Conservation (phyloP, 352 stramenopile species). For the Globisporangium paroecandrum region DNA sequence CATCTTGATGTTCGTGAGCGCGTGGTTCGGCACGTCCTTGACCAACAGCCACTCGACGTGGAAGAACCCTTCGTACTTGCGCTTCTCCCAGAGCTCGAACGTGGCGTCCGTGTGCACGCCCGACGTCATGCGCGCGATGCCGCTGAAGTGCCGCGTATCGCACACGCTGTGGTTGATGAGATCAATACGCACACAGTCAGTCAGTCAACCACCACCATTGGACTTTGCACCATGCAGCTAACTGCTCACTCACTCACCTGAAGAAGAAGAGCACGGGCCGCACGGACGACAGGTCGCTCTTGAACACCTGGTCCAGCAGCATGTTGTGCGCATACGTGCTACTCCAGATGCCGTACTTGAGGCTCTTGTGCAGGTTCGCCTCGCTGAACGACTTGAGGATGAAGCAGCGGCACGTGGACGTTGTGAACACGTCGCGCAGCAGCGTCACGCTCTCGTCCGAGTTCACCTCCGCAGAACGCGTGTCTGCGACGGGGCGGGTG, state of each 20-base stretch:
- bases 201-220: neutral
- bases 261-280: slow-evolving; percentile 76
- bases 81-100: slow-evolving; percentile 79
- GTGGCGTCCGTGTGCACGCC: slow-evolving; percentile 36
- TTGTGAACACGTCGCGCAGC: slow-evolving; percentile 54
- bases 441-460: slow-evolving; percentile 30
- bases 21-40: slow-evolving; percentile 81
- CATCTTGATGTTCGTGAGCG: slow-evolving; percentile 76
- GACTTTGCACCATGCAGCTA: neutral
- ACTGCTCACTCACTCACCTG: slow-evolving; percentile 32
- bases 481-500: neutral
- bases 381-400: slow-evolving; percentile 86
- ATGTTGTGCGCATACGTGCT: slow-evolving; percentile 70
- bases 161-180: slow-evolving; percentile 44
- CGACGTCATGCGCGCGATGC: slow-evolving; percentile 79
- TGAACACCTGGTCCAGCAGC: slow-evolving; percentile 65
- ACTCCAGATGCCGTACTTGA: slow-evolving; percentile 83
- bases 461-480: slow-evolving; percentile 4
- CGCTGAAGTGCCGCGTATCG: slow-evolving; percentile 70
- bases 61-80: slow-evolving; percentile 81
- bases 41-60: slow-evolving; percentile 79
- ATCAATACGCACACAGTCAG: neutral
- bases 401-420: slow-evolving; percentile 70
- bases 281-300: slow-evolving; percentile 61
- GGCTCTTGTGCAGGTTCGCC: slow-evolving; percentile 81